Evolutionary conservation across 2,329 filamentous ascomycete species (phyloP).

Genomic region (Fusarium palustre): DNA sequence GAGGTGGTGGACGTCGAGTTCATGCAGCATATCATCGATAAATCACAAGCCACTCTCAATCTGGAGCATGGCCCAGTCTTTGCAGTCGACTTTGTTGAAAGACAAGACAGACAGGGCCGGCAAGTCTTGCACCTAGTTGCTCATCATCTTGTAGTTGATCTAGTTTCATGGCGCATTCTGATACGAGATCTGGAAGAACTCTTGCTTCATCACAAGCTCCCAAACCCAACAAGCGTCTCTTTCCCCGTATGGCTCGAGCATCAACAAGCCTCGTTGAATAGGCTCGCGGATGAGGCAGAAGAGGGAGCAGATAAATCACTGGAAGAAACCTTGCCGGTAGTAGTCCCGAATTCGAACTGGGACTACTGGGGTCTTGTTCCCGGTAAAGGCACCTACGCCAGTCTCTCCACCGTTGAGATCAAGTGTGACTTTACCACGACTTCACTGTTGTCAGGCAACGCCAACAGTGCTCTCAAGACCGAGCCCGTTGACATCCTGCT

Average conservation of each 20-base stretch:
- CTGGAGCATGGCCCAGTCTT: constrained; percentile 9
- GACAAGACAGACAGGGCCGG: background rate
- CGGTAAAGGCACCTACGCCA: background rate
- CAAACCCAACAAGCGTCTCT: background rate
- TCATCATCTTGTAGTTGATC: constrained; percentile 5
- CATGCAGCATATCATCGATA: background rate
- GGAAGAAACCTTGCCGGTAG: background rate
- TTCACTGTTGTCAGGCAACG: background rate
- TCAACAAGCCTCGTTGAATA: constrained; percentile 1
- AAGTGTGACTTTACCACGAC: background rate
- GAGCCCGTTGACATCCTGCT: background rate
- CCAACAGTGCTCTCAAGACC: background rate
- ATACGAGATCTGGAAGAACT: constrained; percentile 2
- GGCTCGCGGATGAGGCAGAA: background rate
- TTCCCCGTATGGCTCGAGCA: background rate
- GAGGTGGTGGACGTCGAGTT: background rate
- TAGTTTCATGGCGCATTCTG: constrained; percentile 2
- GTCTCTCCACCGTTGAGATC: background rate
- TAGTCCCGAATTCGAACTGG: constrained; percentile 1
- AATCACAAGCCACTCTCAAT: background rate
- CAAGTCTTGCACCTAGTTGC: constrained; percentile 1
- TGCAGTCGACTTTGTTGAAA: constrained; percentile 1
- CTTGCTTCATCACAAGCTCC: background rate
- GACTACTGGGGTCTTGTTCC: constrained; percentile 3
- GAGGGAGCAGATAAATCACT: background rate